Percentiles rank a stretch among this genome's conserved stretches.
phyloP scores from a whole-genome alignment of 148 eudicot species.

The Oxyria digyna region DNA sequence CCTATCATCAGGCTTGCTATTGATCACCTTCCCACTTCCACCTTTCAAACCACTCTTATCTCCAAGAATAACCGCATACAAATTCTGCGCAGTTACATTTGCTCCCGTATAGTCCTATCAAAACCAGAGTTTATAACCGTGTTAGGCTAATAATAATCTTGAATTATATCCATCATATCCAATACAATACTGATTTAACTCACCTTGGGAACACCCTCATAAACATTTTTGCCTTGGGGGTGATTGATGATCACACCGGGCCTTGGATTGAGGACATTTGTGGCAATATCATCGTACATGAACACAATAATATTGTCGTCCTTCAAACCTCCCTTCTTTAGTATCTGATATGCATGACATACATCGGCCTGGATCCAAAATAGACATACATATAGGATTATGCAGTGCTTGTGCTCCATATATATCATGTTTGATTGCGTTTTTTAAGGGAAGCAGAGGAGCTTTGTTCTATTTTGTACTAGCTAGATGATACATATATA shows the following conservation, averaged over 20 bases:
- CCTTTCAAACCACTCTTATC: constrained; percentile 28
- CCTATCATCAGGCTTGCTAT: constrained; percentile 33
- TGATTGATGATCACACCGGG: constrained; percentile 72
- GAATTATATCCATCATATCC: no score
- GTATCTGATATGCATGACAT: constrained; percentile 69
- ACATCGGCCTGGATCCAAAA: constrained; percentile 48
- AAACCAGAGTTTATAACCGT: no score
- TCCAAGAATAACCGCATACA: constrained; percentile 31
- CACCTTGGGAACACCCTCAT: constrained; percentile 45
- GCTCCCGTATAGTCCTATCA: constrained; percentile 33
- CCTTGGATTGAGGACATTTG: constrained; percentile 51
- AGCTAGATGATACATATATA: no score
- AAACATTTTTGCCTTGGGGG: constrained; percentile 38
- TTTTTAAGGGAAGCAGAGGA: no score
- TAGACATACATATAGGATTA: no score
- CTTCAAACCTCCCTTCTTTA: constrained; percentile 60
- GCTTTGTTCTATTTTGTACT: no score
- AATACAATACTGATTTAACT: not conserved
- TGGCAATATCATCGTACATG: constrained; percentile 72
- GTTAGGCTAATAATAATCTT: no score
- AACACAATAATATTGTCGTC: constrained; percentile 71
- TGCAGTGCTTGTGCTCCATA: no score
- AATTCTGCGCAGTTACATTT: constrained; percentile 27
- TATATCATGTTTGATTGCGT: no score
- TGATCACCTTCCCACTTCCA: constrained; percentile 35